Percentiles rank a stretch among this genome's conserved stretches.
Evolutionary conservation across 192 early-diverging fungal genomes (phyloP).

Genomic region (Backusella tarrabulga): DNA sequence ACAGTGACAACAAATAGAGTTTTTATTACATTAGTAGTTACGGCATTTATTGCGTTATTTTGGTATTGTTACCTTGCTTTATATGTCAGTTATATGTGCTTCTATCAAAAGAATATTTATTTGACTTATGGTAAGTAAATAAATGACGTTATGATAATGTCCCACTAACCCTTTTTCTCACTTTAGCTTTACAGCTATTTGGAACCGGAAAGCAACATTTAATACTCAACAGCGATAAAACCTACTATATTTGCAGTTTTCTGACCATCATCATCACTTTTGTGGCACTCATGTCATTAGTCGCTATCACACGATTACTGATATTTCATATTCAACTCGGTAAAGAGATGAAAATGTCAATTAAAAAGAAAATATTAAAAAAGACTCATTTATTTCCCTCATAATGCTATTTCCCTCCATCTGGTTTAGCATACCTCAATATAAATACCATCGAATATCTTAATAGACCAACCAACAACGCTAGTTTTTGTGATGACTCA

Average conservation of each 20-base stretch:
- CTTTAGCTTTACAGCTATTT: neutral
- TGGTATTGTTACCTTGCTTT: conserved; percentile 26
- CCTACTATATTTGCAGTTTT: neutral
- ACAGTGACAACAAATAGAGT: conserved; percentile 8
- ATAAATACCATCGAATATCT: conserved; percentile 36
- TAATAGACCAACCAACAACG: conserved; percentile 7
- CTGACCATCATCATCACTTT: neutral
- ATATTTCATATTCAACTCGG: conserved; percentile 27
- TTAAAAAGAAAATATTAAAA: neutral
- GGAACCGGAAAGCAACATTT: neutral
- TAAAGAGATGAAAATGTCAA: neutral
- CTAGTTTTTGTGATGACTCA: neutral
- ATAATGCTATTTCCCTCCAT: neutral
- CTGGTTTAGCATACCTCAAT: conserved; percentile 12
- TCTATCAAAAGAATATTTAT: conserved; percentile 13
- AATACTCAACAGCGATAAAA: neutral
- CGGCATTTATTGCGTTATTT: conserved; percentile 13
- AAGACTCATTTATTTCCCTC: conserved; percentile 3
- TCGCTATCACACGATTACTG: conserved; percentile 12
- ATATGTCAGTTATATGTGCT: conserved; percentile 8
- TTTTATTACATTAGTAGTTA: conserved; percentile 20
- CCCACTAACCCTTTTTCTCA: neutral
- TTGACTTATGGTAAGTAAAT: conserved; percentile 19
- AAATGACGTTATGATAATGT: neutral
- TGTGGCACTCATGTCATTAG: conserved; percentile 10